These are phyloP conservation scores for Neolentinus lepideus DNA, from an alignment of 1,284 basidiomycete genomes.

Conservation along the genomic window DNA sequence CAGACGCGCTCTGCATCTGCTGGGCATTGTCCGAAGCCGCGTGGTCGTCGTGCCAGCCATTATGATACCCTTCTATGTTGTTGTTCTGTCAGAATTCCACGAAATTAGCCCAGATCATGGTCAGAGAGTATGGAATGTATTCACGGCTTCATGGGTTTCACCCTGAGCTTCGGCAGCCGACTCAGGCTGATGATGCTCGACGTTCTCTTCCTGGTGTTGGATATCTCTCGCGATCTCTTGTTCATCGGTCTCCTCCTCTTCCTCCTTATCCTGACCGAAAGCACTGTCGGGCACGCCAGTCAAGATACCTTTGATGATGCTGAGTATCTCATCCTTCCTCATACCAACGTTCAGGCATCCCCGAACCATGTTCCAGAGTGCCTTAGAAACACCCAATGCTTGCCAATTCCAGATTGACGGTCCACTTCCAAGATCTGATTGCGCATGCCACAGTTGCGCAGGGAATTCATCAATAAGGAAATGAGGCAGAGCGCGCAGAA, in stretches of 20 bases:
- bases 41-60: background rate
- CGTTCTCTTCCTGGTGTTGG: slow-evolving; percentile 15
- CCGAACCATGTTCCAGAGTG: slow-evolving; percentile 63
- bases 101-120: background rate
- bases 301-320: slow-evolving; percentile 48
- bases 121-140: background rate
- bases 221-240: slow-evolving; percentile 18
- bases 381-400: slow-evolving; percentile 55
- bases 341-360: slow-evolving; percentile 48
- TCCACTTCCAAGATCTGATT: slow-evolving; percentile 47
- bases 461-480: slow-evolving; percentile 68
- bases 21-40: background rate
- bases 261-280: slow-evolving; percentile 21
- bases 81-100: background rate
- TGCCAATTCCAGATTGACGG: slow-evolving; percentile 65
- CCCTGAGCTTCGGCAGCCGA: background rate
- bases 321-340: slow-evolving; percentile 49
- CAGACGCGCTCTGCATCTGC: background rate
- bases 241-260: slow-evolving; percentile 15
- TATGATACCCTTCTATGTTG: background rate
- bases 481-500: slow-evolving; percentile 57
- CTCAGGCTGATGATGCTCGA: slow-evolving; percentile 18
- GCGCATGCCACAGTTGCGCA: slow-evolving; percentile 44
- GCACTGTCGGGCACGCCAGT: slow-evolving; percentile 38
- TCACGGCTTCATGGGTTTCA: background rate